Percentiles rank a stretch among this genome's conserved stretches.
Evolutionary conservation across 495 filamentous ascomycete species (phyloP).

Genomic region (Aspergillus conjunctus): DNA sequence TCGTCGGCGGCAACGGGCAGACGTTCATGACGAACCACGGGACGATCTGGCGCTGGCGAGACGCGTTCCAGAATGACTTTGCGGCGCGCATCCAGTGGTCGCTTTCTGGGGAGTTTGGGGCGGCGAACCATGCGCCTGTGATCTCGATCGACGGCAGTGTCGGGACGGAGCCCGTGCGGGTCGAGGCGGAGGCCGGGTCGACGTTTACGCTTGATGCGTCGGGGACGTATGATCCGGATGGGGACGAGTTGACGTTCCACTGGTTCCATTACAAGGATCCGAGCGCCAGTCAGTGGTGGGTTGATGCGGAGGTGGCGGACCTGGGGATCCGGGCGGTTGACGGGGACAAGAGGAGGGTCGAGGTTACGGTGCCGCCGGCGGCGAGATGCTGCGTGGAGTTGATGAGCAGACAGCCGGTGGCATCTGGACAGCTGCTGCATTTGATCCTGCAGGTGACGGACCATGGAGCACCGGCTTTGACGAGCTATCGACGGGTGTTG

Average conservation of each 20-base stretch:
- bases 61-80: slow-evolving; percentile 53
- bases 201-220: slow-evolving; percentile 45
- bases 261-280: slow-evolving; percentile 54
- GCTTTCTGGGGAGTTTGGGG: slow-evolving; percentile 28
- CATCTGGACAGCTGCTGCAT: slow-evolving; percentile 38
- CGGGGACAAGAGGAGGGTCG: slow-evolving; percentile 27
- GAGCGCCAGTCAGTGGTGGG: slow-evolving; percentile 43
- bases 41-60: slow-evolving; percentile 54
- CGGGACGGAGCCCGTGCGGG: slow-evolving; percentile 32
- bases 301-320: slow-evolving; percentile 38
- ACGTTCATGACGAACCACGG: slow-evolving; percentile 46
- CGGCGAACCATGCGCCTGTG: slow-evolving; percentile 47
- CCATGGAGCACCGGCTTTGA: slow-evolving; percentile 36
- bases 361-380: slow-evolving; percentile 38
- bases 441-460: slow-evolving; percentile 47
- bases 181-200: slow-evolving; percentile 37
- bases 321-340: slow-evolving; percentile 33
- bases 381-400: slow-evolving; percentile 35
- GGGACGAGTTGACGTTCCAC: slow-evolving; percentile 40
- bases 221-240: slow-evolving; percentile 47
- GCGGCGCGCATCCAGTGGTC: slow-evolving; percentile 54
- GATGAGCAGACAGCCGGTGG: slow-evolving; percentile 28
- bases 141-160: slow-evolving; percentile 41
- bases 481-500: slow-evolving; percentile 44
- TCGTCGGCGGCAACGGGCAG: slow-evolving; percentile 40